A percentile compares a stretch with the other conserved stretches of the same genome.
phyloP scores from a whole-genome alignment of 2,329 filamentous ascomycete species.

The Cryphonectria carpinicola region DNA sequence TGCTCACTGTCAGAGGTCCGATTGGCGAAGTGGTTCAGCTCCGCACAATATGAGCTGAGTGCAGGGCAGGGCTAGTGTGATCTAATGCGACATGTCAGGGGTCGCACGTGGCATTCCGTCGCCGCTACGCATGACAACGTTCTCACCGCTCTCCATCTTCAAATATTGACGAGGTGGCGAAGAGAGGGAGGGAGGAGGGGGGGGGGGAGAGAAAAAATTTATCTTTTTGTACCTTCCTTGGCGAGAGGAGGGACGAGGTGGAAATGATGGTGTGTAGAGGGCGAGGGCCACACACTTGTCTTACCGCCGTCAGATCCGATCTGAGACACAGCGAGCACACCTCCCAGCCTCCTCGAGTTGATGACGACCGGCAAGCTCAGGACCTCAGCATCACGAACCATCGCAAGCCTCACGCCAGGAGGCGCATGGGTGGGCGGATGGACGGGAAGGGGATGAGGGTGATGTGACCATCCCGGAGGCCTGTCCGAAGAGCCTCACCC shows the following conservation, averaged over 20 bases:
- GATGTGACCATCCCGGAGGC: conserved; percentile 27
- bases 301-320: conserved; percentile 23
- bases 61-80: conserved; percentile 12
- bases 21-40: conserved; percentile 23
- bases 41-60: conserved; percentile 21
- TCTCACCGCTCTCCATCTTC: conserved; percentile 21
- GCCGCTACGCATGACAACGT: not conserved
- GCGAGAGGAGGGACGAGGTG: not conserved
- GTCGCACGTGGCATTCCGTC: conserved; percentile 13
- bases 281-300: conserved; percentile 9
- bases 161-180: conserved; percentile 12
- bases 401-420: conserved; percentile 12
- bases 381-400: not conserved
- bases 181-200: too few species aligned
- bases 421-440: not conserved
- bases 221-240: not conserved
- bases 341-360: not conserved
- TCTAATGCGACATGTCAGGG: conserved; percentile 17
- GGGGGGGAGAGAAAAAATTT: not conserved
- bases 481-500: conserved; percentile 29
- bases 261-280: conserved; percentile 3
- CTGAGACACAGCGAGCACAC: conserved; percentile 4
- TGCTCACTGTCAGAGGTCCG: not conserved
- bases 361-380: not conserved
- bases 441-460: conserved; percentile 13